These are phyloP conservation scores for Amoebophrya sp. DNA, from an alignment of 169 alveolate species.

Conservation along the genomic window DNA sequence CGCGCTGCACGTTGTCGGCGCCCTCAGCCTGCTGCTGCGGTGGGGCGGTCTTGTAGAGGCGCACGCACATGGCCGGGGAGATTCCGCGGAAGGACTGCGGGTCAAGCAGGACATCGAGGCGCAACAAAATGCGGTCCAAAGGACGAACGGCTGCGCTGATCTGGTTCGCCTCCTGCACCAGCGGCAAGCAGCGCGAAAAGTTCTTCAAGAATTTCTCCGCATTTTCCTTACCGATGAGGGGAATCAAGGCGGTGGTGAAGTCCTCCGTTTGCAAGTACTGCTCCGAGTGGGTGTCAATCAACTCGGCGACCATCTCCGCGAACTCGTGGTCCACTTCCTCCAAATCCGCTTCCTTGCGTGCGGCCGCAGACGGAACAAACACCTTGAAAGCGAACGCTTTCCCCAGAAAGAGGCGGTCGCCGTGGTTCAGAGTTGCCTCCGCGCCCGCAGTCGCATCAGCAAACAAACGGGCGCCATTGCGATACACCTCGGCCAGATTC, in stretches of 20 bases:
- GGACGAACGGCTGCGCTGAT: not conserved
- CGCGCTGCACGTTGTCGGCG: not conserved
- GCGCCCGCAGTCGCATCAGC: too few relatives aligned
- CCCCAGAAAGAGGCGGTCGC: not conserved
- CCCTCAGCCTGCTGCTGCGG: not conserved
- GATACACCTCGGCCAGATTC: not conserved
- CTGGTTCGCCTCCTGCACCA: not conserved
- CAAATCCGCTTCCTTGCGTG: not conserved
- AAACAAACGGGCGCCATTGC: not conserved
- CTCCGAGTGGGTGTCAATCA: not conserved
- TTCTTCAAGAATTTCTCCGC: not conserved
- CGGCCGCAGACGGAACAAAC: not conserved
- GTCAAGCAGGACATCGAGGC: not conserved
- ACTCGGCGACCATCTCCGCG: not conserved
- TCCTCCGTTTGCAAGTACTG: not conserved
- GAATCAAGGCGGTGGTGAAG: not conserved
- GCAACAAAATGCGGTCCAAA: not conserved
- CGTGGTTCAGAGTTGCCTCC: not conserved
- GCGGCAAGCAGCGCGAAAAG: conserved; percentile 9
- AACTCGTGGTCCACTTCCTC: not conserved
- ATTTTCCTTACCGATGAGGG: not conserved
- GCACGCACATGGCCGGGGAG: not conserved
- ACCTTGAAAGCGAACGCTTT: not conserved
- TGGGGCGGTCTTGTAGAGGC: not conserved
- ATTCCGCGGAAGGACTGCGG: not conserved